Conservation (phyloP, 2,329 filamentous ascomycete species). For the Fusarium oxysporum region DNA sequence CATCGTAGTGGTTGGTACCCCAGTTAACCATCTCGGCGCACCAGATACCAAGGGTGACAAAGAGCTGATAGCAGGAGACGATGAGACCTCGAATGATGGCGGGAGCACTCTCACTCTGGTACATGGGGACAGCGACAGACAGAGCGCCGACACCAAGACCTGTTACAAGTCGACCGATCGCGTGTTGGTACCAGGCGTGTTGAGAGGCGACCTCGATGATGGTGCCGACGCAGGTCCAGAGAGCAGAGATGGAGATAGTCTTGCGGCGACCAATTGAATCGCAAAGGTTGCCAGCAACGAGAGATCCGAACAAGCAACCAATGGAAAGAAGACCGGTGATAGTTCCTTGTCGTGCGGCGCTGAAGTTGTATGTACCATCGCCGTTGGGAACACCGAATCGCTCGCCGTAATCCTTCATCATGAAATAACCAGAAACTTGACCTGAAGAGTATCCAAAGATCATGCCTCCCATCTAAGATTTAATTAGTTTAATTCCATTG, state of each 20-base stretch:
- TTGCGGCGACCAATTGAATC: conserved; percentile 71
- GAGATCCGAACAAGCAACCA: conserved; percentile 68
- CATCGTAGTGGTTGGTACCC: conserved; percentile 62
- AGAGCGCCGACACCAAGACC: conserved; percentile 74
- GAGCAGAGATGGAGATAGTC: conserved; percentile 70
- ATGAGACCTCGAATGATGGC: conserved; percentile 73
- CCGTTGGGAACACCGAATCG: conserved; percentile 63
- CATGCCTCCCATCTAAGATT: conserved; percentile 57
- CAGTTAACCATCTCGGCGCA: conserved; percentile 69
- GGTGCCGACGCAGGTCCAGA: conserved; percentile 73
- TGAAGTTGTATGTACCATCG: conserved; percentile 61
- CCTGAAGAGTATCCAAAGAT: conserved; percentile 70
- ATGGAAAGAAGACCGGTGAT: conserved; percentile 71
- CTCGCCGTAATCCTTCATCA: conserved; percentile 66
- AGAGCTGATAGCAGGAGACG: conserved; percentile 74
- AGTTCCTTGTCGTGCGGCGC: conserved; percentile 69
- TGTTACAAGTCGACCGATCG: conserved; percentile 72
- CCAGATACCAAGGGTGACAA: conserved; percentile 77
- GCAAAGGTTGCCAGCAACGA: conserved; percentile 69
- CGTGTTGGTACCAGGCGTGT: conserved; percentile 71
- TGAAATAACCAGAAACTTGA: conserved; percentile 71
- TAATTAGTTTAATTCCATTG: not conserved
- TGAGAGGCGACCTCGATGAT: conserved; percentile 71
- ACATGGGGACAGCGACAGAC: conserved; percentile 75
- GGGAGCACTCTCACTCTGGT: conserved; percentile 74